Evolutionary conservation across 257 asterid genomes (phyloP).

Genomic region (Solanum gandarillasii): DNA sequence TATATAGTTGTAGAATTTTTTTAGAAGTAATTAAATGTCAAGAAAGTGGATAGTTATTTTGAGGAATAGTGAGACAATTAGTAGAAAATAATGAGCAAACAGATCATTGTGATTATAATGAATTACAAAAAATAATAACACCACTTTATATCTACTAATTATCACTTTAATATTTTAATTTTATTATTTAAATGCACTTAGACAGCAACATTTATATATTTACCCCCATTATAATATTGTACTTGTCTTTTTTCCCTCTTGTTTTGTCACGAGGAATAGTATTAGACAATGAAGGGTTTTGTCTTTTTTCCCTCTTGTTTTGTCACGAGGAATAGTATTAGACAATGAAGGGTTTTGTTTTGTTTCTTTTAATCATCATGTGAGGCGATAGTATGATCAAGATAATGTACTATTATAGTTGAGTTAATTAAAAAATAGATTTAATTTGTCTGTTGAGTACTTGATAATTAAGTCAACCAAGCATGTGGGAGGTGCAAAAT

Average conservation of each 20-base stretch:
- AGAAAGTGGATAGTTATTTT: background rate
- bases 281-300: background rate
- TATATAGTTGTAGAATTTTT: no score
- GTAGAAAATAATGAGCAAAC: background rate
- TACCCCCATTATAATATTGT: background rate
- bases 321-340: no score
- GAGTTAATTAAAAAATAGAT: background rate
- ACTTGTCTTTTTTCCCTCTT: background rate
- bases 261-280: background rate
- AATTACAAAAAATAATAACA: background rate
- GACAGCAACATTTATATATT: background rate
- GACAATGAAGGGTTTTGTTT: background rate
- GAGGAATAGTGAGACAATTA: background rate
- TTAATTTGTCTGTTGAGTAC: slow-evolving; percentile 2
- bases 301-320: no score
- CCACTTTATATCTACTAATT: background rate
- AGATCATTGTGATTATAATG: no score
- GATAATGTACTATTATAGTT: background rate
- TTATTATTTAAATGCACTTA: background rate
- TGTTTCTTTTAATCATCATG: background rate
- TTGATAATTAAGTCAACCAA: slow-evolving; percentile 29
- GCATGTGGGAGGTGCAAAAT: slow-evolving; percentile 38
- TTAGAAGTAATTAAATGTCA: background rate
- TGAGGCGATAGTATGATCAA: background rate
- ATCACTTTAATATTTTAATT: background rate